Evolutionary conservation across 176 grass and related monocot species (phyloP), one percentile per base, ranked within the genome.

Genomic region (Avena atlantica): DNA sequence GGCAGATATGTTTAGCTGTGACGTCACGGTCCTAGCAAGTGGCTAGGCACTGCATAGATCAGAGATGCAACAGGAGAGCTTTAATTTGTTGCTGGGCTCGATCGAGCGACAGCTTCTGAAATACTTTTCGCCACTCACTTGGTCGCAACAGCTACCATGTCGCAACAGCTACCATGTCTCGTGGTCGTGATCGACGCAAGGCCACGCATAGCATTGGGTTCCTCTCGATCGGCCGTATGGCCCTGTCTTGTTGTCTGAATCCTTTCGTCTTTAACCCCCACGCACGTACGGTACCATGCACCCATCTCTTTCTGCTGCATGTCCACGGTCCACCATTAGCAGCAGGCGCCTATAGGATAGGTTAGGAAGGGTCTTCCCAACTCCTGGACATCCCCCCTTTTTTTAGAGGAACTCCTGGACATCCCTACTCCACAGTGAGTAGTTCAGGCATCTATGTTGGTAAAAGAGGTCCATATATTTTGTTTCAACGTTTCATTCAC

Each of bases 341-440:
- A 24, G 20, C 70, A 24, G n/a, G n/a, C n/a, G 1, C 8, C 20
- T 3, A 49, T 49, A 74, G 40, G 52, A 12, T 71, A 71, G 10
- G 29, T 44, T 31, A 44, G 74, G 52, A 20, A 19, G 17, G 29
- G 75, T 78, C n/a, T n/a, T n/a, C n/a, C n/a, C 75, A 58, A 78
- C 75, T 56, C 75, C 27, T 55, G 75, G 52, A 78, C 75, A 51
- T 78, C 75, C 52, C 52, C n/a, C 37, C 58, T 71, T 31, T 31
- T 31, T 31, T 29, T 31, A 31, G 31, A 31, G 31, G 31, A 31
- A 31, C 2, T 31, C 31, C 31, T 31, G 31, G 31, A 31, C 2
- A 31, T 31, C 31, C 31, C 31, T 31, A 31, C 2, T 31, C 31
- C 31, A 3, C 31, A 31, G 31, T 31, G 31, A 31, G 31, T 31